Conservation (phyloP, 768 basidiomycete species). For the Psilocybe subaeruginosa region DNA sequence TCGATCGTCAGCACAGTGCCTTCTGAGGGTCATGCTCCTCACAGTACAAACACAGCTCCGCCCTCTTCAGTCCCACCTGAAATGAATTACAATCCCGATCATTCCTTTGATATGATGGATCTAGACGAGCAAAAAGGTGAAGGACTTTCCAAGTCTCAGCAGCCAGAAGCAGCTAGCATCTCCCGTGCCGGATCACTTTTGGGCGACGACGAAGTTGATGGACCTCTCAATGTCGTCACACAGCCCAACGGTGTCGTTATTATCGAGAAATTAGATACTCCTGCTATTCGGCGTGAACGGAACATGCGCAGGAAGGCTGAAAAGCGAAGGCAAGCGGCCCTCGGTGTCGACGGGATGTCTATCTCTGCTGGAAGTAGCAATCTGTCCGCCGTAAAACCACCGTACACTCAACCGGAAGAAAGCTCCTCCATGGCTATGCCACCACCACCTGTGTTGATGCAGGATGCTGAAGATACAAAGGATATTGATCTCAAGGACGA, state of each 20-base stretch:
- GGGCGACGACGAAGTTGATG: slow-evolving; percentile 19
- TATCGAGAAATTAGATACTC: slow-evolving; percentile 76
- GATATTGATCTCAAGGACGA: slow-evolving; percentile 2
- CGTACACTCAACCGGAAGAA: no score
- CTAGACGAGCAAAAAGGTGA: slow-evolving; percentile 18
- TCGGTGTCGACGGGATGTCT: slow-evolving; percentile 6
- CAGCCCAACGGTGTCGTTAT: slow-evolving; percentile 42
- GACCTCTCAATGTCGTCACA: slow-evolving; percentile 25
- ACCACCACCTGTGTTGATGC: not conserved
- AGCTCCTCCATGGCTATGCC: no score
- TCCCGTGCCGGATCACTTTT: slow-evolving; percentile 14
- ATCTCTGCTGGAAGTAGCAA: slow-evolving; percentile 23
- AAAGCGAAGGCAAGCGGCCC: slow-evolving; percentile 25
- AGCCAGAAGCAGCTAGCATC: not conserved
- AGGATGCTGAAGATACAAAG: not conserved
- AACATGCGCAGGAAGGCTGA: slow-evolving; percentile 47
- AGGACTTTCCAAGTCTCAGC: not conserved
- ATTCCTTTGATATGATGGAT: slow-evolving; percentile 21
- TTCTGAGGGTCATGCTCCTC: slow-evolving; percentile 47
- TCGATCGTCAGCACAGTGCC: slow-evolving; percentile 49
- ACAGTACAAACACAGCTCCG: slow-evolving; percentile 20
- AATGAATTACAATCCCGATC: slow-evolving; percentile 17
- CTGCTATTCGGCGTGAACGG: slow-evolving; percentile 65
- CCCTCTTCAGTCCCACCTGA: slow-evolving; percentile 24
- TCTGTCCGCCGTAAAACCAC: slow-evolving; percentile 9